Evolutionary conservation across 495 filamentous ascomycete genomes (phyloP), one percentile per base, ranked within the genome.

Genomic region (Hypoxylon fuscum): DNA sequence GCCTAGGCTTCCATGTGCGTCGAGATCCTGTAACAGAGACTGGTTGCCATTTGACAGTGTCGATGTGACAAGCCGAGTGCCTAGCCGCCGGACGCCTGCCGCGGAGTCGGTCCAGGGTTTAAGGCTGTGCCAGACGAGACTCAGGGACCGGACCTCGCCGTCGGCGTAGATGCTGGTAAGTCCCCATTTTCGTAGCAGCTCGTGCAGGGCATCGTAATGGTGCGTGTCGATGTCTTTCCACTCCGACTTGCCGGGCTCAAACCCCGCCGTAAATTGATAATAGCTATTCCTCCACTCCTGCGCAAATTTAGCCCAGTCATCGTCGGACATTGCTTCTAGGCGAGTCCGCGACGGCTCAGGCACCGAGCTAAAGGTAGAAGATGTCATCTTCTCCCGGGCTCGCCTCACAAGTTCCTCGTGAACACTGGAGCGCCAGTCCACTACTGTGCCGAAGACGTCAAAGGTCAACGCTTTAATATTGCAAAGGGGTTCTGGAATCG

Each of bases 11-110:
- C 81, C 88, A 64, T 83, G 64, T 23, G 61, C 53, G 41, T 81
- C 69, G 25, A 94, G 79, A 69, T 93, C 90, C n/a, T 78, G 59
- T 29, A 93, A 75, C 27, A 93, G 79, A 6, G 77, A 72, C 9
- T 82, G 63, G 73, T 93, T 94, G 42, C 88, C 90, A 67, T 96
- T 94, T 12, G 87, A 89, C 25, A 94, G 77, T 0, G 87, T 92
- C 44, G 80, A 80, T 0, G 87, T 90, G 22, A 74, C 73, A 71
- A 84, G 87, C 18, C 74, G 74, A 0, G 64, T 73, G 45, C 83
- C 85, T 31, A 93, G 75, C 37, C 72, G 72, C 9, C 69, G 62
- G 20, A 94, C 70, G 2, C 88, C 90, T 0, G 41, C 44, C 4
- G 76, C 73, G 25, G 84, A 82, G 67, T 94, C 90, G 0, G 79